phyloP scores from a whole-genome alignment of 2,329 filamentous ascomycete genomes.

The Ophiocordyceps unilateralis region DNA sequence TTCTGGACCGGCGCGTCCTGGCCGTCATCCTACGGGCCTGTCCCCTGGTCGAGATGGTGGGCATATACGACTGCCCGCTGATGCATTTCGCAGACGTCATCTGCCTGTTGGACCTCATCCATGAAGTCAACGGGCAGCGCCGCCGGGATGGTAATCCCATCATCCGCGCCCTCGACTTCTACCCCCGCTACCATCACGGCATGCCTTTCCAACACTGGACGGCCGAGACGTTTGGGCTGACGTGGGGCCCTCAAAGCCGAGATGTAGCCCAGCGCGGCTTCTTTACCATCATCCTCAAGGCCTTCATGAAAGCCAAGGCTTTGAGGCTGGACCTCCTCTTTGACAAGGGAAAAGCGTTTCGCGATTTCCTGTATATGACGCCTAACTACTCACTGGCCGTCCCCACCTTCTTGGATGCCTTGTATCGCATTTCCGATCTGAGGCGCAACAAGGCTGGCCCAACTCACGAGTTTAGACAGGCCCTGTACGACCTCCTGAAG shows the following conservation, averaged over 20 bases:
- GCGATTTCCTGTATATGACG: conserved; percentile 11
- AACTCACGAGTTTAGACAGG: conserved; percentile 4
- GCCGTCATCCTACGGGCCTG: conserved; percentile 17
- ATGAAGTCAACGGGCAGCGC: conserved; percentile 15
- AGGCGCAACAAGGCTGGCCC: neutral
- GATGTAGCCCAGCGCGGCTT: conserved; percentile 16
- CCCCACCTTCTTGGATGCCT: conserved; percentile 14
- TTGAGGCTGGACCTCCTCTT: conserved; percentile 15
- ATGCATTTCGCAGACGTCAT: conserved; percentile 19
- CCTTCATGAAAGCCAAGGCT: conserved; percentile 13
- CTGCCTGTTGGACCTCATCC: conserved; percentile 16
- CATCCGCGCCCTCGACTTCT: conserved; percentile 16
- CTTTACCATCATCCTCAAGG: conserved; percentile 15
- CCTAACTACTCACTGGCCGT: conserved; percentile 13
- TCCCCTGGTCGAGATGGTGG: conserved; percentile 14
- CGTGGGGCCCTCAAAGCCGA: conserved; percentile 8
- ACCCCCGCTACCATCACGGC: conserved; percentile 14
- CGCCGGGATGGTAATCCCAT: neutral
- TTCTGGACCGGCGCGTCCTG: conserved; percentile 16
- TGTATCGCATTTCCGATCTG: conserved; percentile 13
- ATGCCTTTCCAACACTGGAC: conserved; percentile 5
- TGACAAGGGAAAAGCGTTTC: conserved; percentile 12
- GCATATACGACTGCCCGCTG: conserved; percentile 19
- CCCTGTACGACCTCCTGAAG: conserved; percentile 16
- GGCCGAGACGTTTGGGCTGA: conserved; percentile 12